Evolutionary conservation across 1,284 basidiomycete genomes (phyloP), one percentile per base, ranked within the genome.

Genomic region (Malassezia sympodialis): DNA sequence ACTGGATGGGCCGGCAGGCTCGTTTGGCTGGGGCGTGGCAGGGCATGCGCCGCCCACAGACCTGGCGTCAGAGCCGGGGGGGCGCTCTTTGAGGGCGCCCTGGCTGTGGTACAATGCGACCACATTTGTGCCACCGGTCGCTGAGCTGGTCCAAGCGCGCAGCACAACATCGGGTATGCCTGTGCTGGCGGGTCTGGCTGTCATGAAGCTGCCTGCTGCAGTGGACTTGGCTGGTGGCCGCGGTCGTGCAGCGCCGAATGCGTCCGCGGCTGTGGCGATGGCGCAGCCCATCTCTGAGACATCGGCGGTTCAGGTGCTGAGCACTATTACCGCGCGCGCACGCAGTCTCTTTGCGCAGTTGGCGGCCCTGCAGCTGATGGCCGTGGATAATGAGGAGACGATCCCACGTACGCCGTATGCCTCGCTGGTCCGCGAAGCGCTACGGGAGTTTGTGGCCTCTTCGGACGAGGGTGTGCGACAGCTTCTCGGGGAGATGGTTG

Each of bases 31-130:
- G 8, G 55, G 55, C 23, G 30, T 57, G 4, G 23, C 55, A 6
- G 50, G 49, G 4, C 49, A 57, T 31, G 37, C 50, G 19, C 37
- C 46, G 41, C 42, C 24, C 24, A 23, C n/a, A 6, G 28, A 24
- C 11, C n/a, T 17, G n/a, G 7, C 45, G 15, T 28, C 37, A 4
- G 28, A 15, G 8, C 19, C 37, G 17, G 19, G n/a, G 17, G 14
- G 28, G 4, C 49, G 55, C 26, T 31, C 46, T 11, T 19, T 57
- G 8, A 49, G 44, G 15, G 49, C 55, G 8, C 34, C 55, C 15
- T 57, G 55, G 55, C 46, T 57, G 21, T 57, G 55, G 55, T 49
- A 57, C 50, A 26, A 51, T 41, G 45, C 37, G 15, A 52, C 49
- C 3, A 57, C 55, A n/a, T 57, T 42, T 49, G 21, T 57, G 8